Evolutionary conservation across 192 early-diverging fungal genomes (phyloP), one percentile per base, ranked within the genome.

Genomic region (Mortierella claussenii): DNA sequence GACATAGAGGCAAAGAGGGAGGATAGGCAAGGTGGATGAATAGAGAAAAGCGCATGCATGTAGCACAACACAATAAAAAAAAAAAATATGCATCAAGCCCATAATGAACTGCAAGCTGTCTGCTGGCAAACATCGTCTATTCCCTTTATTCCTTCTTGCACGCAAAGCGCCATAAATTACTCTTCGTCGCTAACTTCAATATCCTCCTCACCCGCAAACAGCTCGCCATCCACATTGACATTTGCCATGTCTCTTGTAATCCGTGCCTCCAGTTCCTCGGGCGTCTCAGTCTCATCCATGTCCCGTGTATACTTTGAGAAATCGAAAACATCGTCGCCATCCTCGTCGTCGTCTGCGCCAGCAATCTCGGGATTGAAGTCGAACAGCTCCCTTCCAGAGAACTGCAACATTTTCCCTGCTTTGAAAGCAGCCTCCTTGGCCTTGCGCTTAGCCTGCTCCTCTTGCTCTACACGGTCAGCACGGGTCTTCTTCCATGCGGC

Each of bases 321-420:
- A 70, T 93, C 93, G 60, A 96, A 93, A n/a, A 85, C 86, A 55
- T 94, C 92, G 55, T 86, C 93, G 34, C 89, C 90, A 55, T 90
- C 93, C 26, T 80, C 73, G 44, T 94, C 95, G 21, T 91, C 93
- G 26, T 86, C 85, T 24, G 83, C 88, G 5, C 83, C 81, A 43
- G 91, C 93, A 81, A 89, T 86, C 27, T 95, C 92, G 18, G 96
- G 96, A 81, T 98, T 98, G 83, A 98, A 99, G 63, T 96, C 94
- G 82, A 99, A 99, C 75, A 95, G 84, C 80, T 99, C 96, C 60
- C 92, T 91, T 61, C 98, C 98, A 49, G 95, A 97, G 93, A 99
- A 95, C 43, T 94, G 95, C 56, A 87, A 82, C 61, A 94, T 86
- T 85, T 92, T 90, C 63, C 98, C 98, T 5, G 95, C 92, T 83